These are phyloP conservation scores for Senecio squalidus DNA, from an alignment of 140 eudicot species.

Conservation along the genomic window DNA sequence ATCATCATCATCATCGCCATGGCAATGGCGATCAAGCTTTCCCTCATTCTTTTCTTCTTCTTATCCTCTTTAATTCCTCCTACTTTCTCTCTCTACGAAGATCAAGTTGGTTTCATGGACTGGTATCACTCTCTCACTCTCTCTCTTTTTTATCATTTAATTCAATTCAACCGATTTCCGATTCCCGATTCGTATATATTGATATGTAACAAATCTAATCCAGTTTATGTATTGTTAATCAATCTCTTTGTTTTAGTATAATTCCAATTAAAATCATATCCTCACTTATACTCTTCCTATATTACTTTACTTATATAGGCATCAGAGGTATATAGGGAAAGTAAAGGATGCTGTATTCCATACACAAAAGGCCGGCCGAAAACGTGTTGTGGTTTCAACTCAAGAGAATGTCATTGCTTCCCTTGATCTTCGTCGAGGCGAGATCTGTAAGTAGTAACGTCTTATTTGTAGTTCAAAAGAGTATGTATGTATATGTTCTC, in stretches of 20 bases:
- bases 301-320: conserved; percentile 42
- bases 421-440: conserved; percentile 93
- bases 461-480: neutral
- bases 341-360: conserved; percentile 92
- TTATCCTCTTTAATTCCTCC: conserved; percentile 21
- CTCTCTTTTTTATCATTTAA: neutral
- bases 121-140: conserved; percentile 34
- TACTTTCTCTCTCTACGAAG: conserved; percentile 61
- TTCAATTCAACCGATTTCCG: neutral
- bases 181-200: neutral
- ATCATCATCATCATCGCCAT: too few relatives aligned
- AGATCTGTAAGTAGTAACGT: conserved; percentile 56
- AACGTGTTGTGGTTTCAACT: conserved; percentile 92
- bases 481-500: conserved; percentile 12
- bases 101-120: conserved; percentile 97
- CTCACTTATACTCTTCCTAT: neutral
- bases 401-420: conserved; percentile 93
- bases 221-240: neutral
- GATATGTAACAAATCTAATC: neutral
- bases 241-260: too few relatives aligned
- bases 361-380: conserved; percentile 92
- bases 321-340: conserved; percentile 87
- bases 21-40: too few relatives aligned
- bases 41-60: too few relatives aligned
- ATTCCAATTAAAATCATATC: too few relatives aligned